A percentile compares a stretch with the other conserved stretches of the same genome.
These are phyloP conservation scores for Debaryomyces udenii DNA, from an alignment of 1,139 yeast genomes.

Conservation along the genomic window DNA sequence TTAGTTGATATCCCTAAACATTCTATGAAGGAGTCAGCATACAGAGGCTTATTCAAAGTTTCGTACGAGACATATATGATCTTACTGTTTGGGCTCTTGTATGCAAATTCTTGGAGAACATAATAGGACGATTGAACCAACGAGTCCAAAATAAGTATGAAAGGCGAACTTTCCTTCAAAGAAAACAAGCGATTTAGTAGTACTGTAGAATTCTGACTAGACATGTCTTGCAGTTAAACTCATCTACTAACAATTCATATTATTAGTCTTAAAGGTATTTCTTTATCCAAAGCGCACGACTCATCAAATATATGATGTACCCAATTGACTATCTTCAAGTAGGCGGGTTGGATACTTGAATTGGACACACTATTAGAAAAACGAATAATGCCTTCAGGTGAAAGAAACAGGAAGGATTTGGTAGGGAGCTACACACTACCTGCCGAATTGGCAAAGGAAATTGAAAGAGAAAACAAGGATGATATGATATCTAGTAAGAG, in stretches of 20 bases:
- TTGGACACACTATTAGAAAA: not conserved
- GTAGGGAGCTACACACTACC: slow-evolving; percentile 41
- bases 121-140: slow-evolving; percentile 65
- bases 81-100: slow-evolving; percentile 33
- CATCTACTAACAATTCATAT: not conserved
- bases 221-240: slow-evolving; percentile 22
- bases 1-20: slow-evolving; percentile 33
- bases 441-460: slow-evolving; percentile 25
- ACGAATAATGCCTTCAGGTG: slow-evolving; percentile 13
- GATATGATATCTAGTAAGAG: slow-evolving; percentile 23
- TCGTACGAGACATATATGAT: slow-evolving; percentile 65
- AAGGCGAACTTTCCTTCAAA: slow-evolving; percentile 73
- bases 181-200: slow-evolving; percentile 63
- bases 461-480: slow-evolving; percentile 29
- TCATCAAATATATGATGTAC: slow-evolving; percentile 18
- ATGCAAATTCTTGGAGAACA: slow-evolving; percentile 59
- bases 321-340: too few species aligned
- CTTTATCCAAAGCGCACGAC: slow-evolving; percentile 15
- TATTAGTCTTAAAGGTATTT: not conserved
- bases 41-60: slow-evolving; percentile 54
- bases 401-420: slow-evolving; percentile 20
- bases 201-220: slow-evolving; percentile 59
- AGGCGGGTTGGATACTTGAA: too few species aligned
- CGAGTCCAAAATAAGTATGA: slow-evolving; percentile 69
- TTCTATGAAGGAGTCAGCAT: slow-evolving; percentile 53